Conservation (phyloP, 805 yeast species). For the Ascoidea asiatica region DNA sequence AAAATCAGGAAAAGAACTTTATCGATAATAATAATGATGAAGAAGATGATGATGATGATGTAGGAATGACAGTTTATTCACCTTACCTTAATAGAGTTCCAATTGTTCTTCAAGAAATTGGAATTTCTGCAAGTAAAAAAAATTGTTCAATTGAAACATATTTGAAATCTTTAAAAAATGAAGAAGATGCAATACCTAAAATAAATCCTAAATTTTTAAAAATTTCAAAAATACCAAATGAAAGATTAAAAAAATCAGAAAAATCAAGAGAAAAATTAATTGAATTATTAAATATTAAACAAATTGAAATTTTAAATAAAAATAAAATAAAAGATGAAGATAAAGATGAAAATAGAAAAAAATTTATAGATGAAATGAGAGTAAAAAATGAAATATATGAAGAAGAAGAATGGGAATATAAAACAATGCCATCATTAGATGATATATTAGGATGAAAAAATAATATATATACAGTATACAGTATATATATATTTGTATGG, state of each 20-base stretch:
- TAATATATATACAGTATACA: no score
- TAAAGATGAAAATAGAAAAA: no score
- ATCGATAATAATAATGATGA: neutral
- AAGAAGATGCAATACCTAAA: conserved; percentile 3
- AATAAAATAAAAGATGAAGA: conserved; percentile 7
- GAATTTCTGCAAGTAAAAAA: conserved; percentile 2
- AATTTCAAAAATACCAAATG: conserved; percentile 11
- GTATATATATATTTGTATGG: no score
- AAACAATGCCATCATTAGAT: no score
- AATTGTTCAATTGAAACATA: conserved; percentile 10
- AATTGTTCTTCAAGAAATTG: no score
- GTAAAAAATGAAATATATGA: no score
- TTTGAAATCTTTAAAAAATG: conserved; percentile 4
- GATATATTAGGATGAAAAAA: no score
- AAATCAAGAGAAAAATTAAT: conserved; percentile 9
- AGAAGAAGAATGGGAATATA: no score
- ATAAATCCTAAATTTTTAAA: conserved; percentile 13
- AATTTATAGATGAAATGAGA: no score
- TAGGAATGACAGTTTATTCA: neutral
- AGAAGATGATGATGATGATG: no score
- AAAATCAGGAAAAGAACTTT: neutral
- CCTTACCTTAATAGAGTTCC: no score
- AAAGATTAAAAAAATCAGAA: conserved; percentile 6
- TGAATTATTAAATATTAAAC: conserved; percentile 12
- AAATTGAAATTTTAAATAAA: conserved; percentile 9